Evolutionary conservation across 2,329 filamentous ascomycete genomes (phyloP).

Genomic region (Herpotrichia juniperi): DNA sequence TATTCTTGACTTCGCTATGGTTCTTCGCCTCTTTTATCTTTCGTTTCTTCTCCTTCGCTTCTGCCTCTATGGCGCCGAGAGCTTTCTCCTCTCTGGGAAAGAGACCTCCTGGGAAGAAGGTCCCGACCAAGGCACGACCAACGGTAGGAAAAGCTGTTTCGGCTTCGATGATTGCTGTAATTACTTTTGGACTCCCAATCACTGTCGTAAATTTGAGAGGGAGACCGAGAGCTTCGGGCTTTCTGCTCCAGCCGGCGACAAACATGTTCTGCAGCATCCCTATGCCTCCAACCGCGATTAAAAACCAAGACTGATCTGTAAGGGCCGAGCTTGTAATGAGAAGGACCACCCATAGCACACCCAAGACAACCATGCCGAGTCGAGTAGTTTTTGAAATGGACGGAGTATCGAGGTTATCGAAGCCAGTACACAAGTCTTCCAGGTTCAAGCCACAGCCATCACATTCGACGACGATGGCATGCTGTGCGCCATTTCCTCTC

Average conservation of each 20-base stretch:
- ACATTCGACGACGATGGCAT: slow-evolving; percentile 18
- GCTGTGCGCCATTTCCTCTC: slow-evolving; percentile 21
- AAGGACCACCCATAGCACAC: slow-evolving; percentile 13
- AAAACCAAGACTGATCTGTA: slow-evolving; percentile 22
- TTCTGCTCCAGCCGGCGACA: slow-evolving; percentile 20
- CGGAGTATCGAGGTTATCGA: slow-evolving; percentile 15
- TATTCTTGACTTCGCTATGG: no score
- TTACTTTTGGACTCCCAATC: slow-evolving; percentile 17
- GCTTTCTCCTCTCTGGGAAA: slow-evolving; percentile 12
- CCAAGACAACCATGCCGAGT: slow-evolving; percentile 10
- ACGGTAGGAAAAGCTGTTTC: slow-evolving; percentile 11
- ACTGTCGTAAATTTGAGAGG: slow-evolving; percentile 16
- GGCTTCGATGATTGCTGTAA: slow-evolving; percentile 12
- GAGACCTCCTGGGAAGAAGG: slow-evolving; percentile 14
- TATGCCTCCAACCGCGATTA: slow-evolving; percentile 23
- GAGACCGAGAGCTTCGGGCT: slow-evolving; percentile 12
- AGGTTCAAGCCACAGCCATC: slow-evolving; percentile 16
- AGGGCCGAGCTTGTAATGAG: slow-evolving; percentile 23
- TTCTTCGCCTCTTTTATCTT: neutral
- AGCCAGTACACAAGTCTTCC: slow-evolving; percentile 20
- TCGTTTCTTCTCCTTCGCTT: slow-evolving; percentile 5
- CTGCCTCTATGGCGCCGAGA: slow-evolving; percentile 2
- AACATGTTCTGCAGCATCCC: slow-evolving; percentile 30
- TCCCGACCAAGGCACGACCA: slow-evolving; percentile 14
- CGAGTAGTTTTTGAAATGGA: slow-evolving; percentile 12